Base-by-base conservation (phyloP, 192 early-diverging fungal genomes). In the Coemansia guatemalensis region DNA sequence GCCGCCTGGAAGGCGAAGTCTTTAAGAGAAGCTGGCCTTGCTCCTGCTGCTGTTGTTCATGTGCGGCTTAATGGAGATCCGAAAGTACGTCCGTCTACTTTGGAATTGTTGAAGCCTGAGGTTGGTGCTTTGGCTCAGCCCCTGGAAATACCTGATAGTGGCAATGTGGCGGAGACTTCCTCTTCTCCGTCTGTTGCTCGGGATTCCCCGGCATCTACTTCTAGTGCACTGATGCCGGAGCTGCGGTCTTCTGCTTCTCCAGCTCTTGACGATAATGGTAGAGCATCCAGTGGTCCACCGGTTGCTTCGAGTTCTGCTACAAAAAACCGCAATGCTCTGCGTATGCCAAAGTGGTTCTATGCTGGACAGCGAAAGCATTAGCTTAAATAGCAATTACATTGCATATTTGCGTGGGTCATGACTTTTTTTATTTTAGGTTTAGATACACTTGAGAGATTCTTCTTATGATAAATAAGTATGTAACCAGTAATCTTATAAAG, bases 271-370 rank as follows among this genome's bases (percentile, higher is more conserved):
- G 48, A 26, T 25, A 59, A 24, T 17, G 35, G 27, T 20, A 58
- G 55, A 29, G 39, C 39, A 17, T 9, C 39, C 17, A 44, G 39
- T 44, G 39, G 12, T 44, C 39, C 39, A 17, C 39, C 9, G 0
- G 14, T 17, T 44, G 39, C 39, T 17, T 44, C 39, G 14, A 12
- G 14, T 17, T 44, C 39, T 44, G 39, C 12, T 44, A 44, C 39
- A 17, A 44, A 44, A 44, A 44, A 44, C 14, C 39, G 39, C 4
- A 44, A 44, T 44, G 14, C 39, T 44, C 41, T 57, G 1, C 49
- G 48, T 29, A 70, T 80, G 71, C 77, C 77, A 24, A 80, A 80
- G 47, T 80, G 77, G 77, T 74, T 80, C 29, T 24, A 65, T 22
- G 77, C 77, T 56, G 77, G 77, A 4, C 67, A 74, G 39, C 39